phyloP scores from a whole-genome alignment of 2,329 filamentous ascomycete species.

The Exophiala dermatitidis region DNA sequence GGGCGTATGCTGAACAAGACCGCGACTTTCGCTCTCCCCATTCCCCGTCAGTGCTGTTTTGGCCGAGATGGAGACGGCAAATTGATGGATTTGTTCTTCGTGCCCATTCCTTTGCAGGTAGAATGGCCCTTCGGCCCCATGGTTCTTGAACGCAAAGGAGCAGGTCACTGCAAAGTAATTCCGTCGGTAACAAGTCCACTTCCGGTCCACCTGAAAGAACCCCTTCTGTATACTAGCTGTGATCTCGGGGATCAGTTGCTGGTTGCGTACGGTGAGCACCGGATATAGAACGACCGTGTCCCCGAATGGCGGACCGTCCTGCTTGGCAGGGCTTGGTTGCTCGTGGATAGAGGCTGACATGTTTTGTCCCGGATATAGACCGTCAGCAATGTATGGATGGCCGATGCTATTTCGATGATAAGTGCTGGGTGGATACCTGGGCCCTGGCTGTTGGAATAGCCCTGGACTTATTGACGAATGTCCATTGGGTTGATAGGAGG shows the following conservation, averaged over 20 bases:
- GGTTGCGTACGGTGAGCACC: constrained; percentile 31
- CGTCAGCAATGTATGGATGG: constrained; percentile 26
- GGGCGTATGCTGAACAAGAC: constrained; percentile 82
- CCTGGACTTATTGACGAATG: constrained; percentile 16
- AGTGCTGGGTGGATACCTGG: constrained; percentile 11
- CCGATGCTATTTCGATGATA: constrained; percentile 13
- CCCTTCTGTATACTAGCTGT: constrained; percentile 79
- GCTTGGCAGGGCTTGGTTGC: constrained; percentile 24
- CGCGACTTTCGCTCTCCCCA: constrained; percentile 66
- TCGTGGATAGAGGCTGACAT: constrained; percentile 17
- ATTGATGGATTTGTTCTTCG: constrained; percentile 59
- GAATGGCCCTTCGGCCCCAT: constrained; percentile 47
- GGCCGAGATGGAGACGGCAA: constrained; percentile 78
- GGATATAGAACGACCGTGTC: constrained; percentile 35
- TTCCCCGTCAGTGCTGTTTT: constrained; percentile 53
- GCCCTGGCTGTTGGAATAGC: constrained; percentile 7
- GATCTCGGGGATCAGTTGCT: constrained; percentile 62
- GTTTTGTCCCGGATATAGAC: constrained; percentile 18
- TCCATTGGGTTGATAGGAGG: constrained; percentile 11
- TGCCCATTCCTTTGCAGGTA: constrained; percentile 46
- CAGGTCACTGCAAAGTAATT: constrained; percentile 87
- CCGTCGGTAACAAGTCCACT: constrained; percentile 87
- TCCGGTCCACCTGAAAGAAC: constrained; percentile 71
- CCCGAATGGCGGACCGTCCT: constrained; percentile 39
- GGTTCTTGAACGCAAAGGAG: constrained; percentile 65